These are phyloP conservation scores for Lasiodiplodia sp. DNA, from an alignment of 2,329 filamentous ascomycete genomes.

Conservation along the genomic window DNA sequence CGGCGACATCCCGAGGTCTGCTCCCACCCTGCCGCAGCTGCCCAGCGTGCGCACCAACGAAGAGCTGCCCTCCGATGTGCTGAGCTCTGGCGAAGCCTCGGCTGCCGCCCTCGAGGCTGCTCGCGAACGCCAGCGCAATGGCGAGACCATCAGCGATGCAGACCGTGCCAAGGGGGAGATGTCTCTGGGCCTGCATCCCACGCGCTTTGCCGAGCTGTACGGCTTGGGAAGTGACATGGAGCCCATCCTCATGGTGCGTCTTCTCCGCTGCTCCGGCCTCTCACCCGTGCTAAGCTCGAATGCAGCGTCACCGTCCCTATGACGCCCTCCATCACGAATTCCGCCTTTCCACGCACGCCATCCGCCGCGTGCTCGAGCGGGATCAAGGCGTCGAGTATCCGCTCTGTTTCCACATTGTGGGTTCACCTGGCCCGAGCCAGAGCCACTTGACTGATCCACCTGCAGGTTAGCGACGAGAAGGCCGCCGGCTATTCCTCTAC, in stretches of 20 bases:
- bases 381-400: constrained; percentile 32
- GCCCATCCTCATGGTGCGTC: constrained; percentile 31
- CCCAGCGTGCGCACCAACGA: constrained; percentile 23
- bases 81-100: constrained; percentile 18
- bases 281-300: neutral
- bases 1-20: constrained; percentile 23
- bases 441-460: constrained; percentile 1
- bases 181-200: constrained; percentile 28
- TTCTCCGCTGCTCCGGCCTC: neutral
- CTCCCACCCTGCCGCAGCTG: neutral
- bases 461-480: constrained; percentile 23
- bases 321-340: constrained; percentile 30
- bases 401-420: constrained; percentile 32
- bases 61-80: constrained; percentile 25
- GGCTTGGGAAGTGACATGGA: constrained; percentile 33
- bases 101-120: constrained; percentile 20
- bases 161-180: constrained; percentile 17
- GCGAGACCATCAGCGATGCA: constrained; percentile 11
- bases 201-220: constrained; percentile 32
- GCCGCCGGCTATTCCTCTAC: constrained; percentile 15
- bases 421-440: constrained; percentile 8
- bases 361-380: constrained; percentile 31
- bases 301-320: constrained; percentile 32
- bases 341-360: constrained; percentile 31
- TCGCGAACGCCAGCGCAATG: constrained; percentile 25